Percentiles rank a stretch among this genome's conserved stretches.
Evolutionary conservation across 371 early-diverging fungal genomes (phyloP).

Genomic region (Catenaria anguillulae): DNA sequence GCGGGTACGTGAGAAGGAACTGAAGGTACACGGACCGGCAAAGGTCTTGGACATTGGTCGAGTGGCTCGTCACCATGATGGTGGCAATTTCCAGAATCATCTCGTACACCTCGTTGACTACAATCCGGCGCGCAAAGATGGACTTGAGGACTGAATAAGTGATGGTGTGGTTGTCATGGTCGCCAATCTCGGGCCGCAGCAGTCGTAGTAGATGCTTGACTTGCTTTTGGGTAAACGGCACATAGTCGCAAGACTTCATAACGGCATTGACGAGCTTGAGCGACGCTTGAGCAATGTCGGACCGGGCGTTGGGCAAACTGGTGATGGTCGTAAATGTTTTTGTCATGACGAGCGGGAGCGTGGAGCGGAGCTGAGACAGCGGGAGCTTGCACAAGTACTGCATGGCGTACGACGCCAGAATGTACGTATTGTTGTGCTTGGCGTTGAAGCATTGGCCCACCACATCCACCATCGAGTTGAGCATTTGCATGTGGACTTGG

Average conservation of each 20-base stretch:
- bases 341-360: constrained; percentile 55
- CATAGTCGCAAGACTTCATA: constrained; percentile 46
- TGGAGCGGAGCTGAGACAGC: constrained; percentile 44
- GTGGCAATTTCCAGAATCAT: constrained; percentile 61
- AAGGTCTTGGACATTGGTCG: constrained; percentile 55
- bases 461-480: constrained; percentile 63
- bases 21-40: constrained; percentile 65
- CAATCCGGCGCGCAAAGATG: constrained; percentile 64
- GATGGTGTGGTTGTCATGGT: constrained; percentile 63
- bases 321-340: constrained; percentile 56
- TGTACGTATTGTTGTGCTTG: constrained; percentile 49
- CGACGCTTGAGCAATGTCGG: constrained; percentile 57
- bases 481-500: constrained; percentile 36
- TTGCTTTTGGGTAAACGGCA: constrained; percentile 50
- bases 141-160: constrained; percentile 73
- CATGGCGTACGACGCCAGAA: constrained; percentile 54
- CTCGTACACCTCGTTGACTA: constrained; percentile 79
- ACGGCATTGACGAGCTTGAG: constrained; percentile 63
- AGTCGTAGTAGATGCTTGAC: constrained; percentile 58
- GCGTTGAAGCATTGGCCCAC: constrained; percentile 71
- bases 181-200: constrained; percentile 76
- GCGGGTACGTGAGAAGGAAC: constrained; percentile 89
- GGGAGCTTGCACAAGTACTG: constrained; percentile 44
- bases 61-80: constrained; percentile 76
- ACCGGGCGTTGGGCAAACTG: constrained; percentile 42